These are phyloP conservation scores for Globisporangium polare DNA, from an alignment of 352 stramenopile species.

Conservation along the genomic window DNA sequence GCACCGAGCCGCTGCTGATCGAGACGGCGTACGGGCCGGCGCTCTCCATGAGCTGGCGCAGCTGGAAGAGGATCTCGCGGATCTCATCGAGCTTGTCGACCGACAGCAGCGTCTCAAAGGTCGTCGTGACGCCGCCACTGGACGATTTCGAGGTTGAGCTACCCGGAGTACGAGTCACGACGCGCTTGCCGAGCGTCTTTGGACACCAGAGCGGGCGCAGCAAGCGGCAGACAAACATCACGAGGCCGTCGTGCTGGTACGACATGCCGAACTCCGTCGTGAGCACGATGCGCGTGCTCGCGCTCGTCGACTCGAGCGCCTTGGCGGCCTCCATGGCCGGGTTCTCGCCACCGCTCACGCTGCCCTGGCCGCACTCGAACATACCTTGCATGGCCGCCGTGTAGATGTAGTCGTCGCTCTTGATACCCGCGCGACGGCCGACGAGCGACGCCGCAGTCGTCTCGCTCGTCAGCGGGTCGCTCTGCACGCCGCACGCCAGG, in stretches of 20 bases:
- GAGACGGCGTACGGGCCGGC: slow-evolving; percentile 69
- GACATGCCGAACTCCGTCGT: slow-evolving; percentile 86
- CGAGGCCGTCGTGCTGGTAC: slow-evolving; percentile 81
- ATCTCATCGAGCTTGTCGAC: slow-evolving; percentile 63
- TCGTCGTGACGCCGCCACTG: slow-evolving; percentile 14
- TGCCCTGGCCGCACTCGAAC: slow-evolving; percentile 74
- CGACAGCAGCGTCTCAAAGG: slow-evolving; percentile 42
- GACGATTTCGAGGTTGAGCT: slow-evolving; percentile 20
- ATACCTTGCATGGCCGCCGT: slow-evolving; percentile 74
- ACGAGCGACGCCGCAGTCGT: slow-evolving; percentile 47
- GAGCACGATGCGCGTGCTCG: slow-evolving; percentile 74
- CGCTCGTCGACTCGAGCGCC: slow-evolving; percentile 16
- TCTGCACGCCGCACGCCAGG: slow-evolving; percentile 80
- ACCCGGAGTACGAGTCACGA: slow-evolving; percentile 21
- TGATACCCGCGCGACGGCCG: slow-evolving; percentile 39
- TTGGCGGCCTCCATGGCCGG: slow-evolving; percentile 28
- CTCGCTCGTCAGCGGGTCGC: slow-evolving; percentile 64
- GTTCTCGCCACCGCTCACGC: slow-evolving; percentile 23
- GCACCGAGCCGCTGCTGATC: slow-evolving; percentile 57
- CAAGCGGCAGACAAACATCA: slow-evolving; percentile 79
- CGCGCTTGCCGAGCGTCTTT: slow-evolving; percentile 51
- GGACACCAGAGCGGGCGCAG: slow-evolving; percentile 70
- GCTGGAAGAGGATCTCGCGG: slow-evolving; percentile 78
- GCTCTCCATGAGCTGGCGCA: slow-evolving; percentile 79
- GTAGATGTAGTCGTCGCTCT: slow-evolving; percentile 80